phyloP scores from a whole-genome alignment of 768 basidiomycete species.

The Boletus insuetus region DNA sequence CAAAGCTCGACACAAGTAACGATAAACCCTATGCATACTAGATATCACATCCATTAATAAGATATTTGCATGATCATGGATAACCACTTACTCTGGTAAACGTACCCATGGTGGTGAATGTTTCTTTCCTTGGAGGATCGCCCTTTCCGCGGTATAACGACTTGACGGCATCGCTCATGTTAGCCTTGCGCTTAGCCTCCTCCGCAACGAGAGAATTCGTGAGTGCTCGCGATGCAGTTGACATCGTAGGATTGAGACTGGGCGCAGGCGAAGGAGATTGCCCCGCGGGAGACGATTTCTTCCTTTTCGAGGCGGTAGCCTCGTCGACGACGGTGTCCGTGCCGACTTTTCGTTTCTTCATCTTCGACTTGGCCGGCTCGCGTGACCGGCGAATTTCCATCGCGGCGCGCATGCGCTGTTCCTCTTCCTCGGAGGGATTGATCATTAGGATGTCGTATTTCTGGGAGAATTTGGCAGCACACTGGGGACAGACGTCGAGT shows the following conservation, averaged over 20 bases:
- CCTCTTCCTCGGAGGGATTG: slow-evolving; percentile 71
- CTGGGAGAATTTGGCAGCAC: slow-evolving; percentile 65
- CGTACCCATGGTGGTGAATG: slow-evolving; percentile 89
- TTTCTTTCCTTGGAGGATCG: slow-evolving; percentile 66
- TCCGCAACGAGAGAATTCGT: slow-evolving; percentile 71
- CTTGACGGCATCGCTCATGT: slow-evolving; percentile 85
- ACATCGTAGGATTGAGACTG: slow-evolving; percentile 45
- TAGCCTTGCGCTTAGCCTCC: slow-evolving; percentile 78
- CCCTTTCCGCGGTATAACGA: slow-evolving; percentile 64
- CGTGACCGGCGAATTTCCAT: slow-evolving; percentile 59
- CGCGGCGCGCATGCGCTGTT: slow-evolving; percentile 49
- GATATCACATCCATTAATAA: slow-evolving; percentile 2
- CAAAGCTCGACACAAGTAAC: not conserved
- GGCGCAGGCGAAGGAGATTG: slow-evolving; percentile 28
- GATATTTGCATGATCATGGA: not conserved
- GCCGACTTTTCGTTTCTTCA: slow-evolving; percentile 63
- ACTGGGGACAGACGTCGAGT: slow-evolving; percentile 73
- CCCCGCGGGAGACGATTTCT: slow-evolving; percentile 23
- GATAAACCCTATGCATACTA: slow-evolving; percentile 21
- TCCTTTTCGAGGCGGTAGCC: slow-evolving; percentile 43
- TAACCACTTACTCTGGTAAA: slow-evolving; percentile 75
- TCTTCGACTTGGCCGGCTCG: slow-evolving; percentile 51
- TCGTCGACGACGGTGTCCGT: slow-evolving; percentile 24
- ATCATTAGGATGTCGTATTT: slow-evolving; percentile 54
- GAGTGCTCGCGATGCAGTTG: slow-evolving; percentile 63